A percentile compares a stretch with the other conserved stretches of the same genome.
Evolutionary conservation across 495 filamentous ascomycete genomes (phyloP).

Genomic region (Xylaria cubensis): DNA sequence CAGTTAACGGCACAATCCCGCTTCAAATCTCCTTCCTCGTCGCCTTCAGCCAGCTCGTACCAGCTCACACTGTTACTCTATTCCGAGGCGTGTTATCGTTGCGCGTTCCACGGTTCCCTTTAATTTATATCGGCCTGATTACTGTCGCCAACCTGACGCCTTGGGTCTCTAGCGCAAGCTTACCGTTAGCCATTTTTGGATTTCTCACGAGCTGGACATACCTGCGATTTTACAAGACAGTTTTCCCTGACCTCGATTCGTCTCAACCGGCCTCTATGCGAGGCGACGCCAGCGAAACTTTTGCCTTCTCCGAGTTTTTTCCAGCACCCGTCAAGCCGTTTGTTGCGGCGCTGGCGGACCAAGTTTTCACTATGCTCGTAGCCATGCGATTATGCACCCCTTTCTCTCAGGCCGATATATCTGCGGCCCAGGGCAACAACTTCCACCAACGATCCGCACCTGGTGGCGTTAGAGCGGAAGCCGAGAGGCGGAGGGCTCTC

Average conservation of each 20-base stretch:
- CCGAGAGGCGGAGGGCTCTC: slow-evolving; percentile 85
- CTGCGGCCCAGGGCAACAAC: slow-evolving; percentile 64
- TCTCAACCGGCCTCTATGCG: slow-evolving; percentile 69
- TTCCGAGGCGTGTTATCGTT: slow-evolving; percentile 86
- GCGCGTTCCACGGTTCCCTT: slow-evolving; percentile 88
- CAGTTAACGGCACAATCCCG: slow-evolving; percentile 86
- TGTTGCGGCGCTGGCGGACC: slow-evolving; percentile 73
- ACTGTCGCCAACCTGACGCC: slow-evolving; percentile 78
- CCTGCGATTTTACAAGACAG: slow-evolving; percentile 88
- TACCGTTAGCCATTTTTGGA: slow-evolving; percentile 80
- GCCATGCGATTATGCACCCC: slow-evolving; percentile 78
- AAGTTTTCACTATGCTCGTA: slow-evolving; percentile 77
- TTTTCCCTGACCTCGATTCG: slow-evolving; percentile 66
- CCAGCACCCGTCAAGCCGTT: slow-evolving; percentile 83
- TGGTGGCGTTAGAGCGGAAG: slow-evolving; percentile 78
- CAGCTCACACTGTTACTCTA: slow-evolving; percentile 95
- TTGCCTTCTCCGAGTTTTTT: slow-evolving; percentile 94
- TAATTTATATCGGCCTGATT: slow-evolving; percentile 80
- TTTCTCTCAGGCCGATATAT: slow-evolving; percentile 85
- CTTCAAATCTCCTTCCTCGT: slow-evolving; percentile 95
- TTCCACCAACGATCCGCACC: slow-evolving; percentile 65
- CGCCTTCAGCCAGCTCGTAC: slow-evolving; percentile 97
- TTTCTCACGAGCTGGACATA: slow-evolving; percentile 94
- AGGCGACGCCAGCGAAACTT: slow-evolving; percentile 94
- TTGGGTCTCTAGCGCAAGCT: slow-evolving; percentile 82